Percentiles rank a stretch among this genome's conserved stretches.
phyloP scores from a whole-genome alignment of 805 yeast genomes.

The Hanseniaspora hatyaiensis region DNA sequence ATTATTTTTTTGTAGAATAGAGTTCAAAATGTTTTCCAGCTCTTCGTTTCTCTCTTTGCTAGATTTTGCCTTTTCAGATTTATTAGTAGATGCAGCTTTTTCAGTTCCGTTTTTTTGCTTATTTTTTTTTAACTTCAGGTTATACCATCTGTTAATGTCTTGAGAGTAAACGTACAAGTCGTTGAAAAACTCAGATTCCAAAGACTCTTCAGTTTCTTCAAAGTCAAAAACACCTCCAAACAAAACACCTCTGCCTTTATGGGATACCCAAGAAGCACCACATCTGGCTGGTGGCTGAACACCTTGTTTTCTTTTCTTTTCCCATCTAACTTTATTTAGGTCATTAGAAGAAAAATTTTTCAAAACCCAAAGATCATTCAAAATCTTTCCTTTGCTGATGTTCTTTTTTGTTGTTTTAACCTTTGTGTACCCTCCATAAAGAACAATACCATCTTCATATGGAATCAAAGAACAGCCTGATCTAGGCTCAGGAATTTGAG shows the following conservation, averaged over 20 bases:
- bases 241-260: slow-evolving; percentile 80
- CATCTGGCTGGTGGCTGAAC: slow-evolving; percentile 86
- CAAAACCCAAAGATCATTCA: slow-evolving; percentile 74
- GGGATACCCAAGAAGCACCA: slow-evolving; percentile 83
- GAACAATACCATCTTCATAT: slow-evolving; percentile 62
- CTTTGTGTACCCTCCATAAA: slow-evolving; percentile 91
- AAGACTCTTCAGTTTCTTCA: slow-evolving; percentile 87
- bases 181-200: slow-evolving; percentile 76
- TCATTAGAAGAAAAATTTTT: slow-evolving; percentile 65
- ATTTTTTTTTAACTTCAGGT: slow-evolving; percentile 45
- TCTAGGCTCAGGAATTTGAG: slow-evolving; percentile 76
- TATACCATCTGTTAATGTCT: slow-evolving; percentile 82
- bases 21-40: slow-evolving; percentile 67
- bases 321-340: slow-evolving; percentile 64
- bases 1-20: slow-evolving; percentile 62
- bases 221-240: slow-evolving; percentile 94
- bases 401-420: slow-evolving; percentile 75
- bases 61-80: slow-evolving; percentile 7
- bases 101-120: slow-evolving; percentile 39
- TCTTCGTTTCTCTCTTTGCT: slow-evolving; percentile 54
- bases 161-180: slow-evolving; percentile 69
- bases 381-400: slow-evolving; percentile 78
- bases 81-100: slow-evolving; percentile 25
- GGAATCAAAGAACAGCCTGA: slow-evolving; percentile 87
- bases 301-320: slow-evolving; percentile 78